Percentiles rank a stretch among this genome's conserved stretches.
Evolutionary conservation across 2,329 filamentous ascomycete genomes (phyloP).

Genomic region (Colletotrichum lini): DNA sequence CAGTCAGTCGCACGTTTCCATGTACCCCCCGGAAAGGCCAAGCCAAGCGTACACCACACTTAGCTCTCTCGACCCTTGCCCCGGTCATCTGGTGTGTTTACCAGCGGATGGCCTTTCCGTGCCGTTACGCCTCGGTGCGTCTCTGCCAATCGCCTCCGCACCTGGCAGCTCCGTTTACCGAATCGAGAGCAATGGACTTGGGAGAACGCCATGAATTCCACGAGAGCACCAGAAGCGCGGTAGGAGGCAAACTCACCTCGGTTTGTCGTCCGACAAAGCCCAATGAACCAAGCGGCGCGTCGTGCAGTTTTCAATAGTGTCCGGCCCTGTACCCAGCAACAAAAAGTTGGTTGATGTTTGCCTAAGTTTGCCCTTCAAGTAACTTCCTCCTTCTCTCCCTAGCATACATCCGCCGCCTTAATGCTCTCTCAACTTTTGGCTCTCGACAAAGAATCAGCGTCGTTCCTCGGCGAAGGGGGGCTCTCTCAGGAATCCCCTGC

Average conservation of each 20-base stretch:
- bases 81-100: background rate
- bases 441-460: constrained; percentile 18
- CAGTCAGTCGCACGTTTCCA: background rate
- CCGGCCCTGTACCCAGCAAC: background rate
- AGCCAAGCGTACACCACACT: background rate
- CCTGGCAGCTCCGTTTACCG: constrained; percentile 6
- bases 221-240: background rate
- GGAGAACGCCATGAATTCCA: background rate
- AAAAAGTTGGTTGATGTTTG: background rate
- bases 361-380: background rate
- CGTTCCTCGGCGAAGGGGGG: background rate
- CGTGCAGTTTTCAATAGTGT: constrained; percentile 26
- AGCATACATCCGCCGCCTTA: constrained; percentile 9
- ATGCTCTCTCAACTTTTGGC: constrained; percentile 4
- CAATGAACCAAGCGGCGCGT: constrained; percentile 12
- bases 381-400: constrained; percentile 11
- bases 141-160: constrained; percentile 23
- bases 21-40: background rate
- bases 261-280: background rate
- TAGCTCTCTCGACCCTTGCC: background rate
- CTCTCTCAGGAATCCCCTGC: constrained; percentile 6
- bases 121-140: constrained; percentile 27
- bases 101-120: constrained; percentile 21
- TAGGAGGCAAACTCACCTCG: constrained; percentile 16
- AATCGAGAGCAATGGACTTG: background rate